Evolutionary conservation across 1,284 basidiomycete genomes (phyloP), one percentile per base, ranked within the genome.

Genomic region (Stygiomarasmius scandens): DNA sequence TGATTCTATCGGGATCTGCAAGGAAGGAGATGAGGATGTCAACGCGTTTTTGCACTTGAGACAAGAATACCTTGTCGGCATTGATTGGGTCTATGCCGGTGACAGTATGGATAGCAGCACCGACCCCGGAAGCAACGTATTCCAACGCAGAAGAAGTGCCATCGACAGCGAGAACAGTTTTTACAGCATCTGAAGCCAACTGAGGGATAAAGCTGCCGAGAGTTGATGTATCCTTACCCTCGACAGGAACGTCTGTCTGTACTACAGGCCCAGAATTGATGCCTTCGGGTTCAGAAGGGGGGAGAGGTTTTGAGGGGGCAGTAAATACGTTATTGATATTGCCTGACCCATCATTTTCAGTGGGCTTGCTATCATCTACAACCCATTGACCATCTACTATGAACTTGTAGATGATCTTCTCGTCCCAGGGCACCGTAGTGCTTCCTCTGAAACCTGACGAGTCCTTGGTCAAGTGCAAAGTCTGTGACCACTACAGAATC

Each of bases 301-400:
- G 36, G 32, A 38, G 58, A 5, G 81, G 83, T 60, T 82, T 83
- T 54, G 80, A 74, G 2, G 85, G 86, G 0, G 89, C 79, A 47
- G 74, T 74, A 65, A 88, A 85, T 54, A 90, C 74, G 66, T 93
- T 92, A 71, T 93, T 93, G 22, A 86, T 68, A 69, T 87, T 89
- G 29, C 89, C 89, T 29, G 75, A 71, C 23, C 71, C 69, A 64
- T 92, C 90, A 1, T 70, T 65, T 68, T 89, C 87, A 53, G 83
- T 86, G 5, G 87, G 85, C 60, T 78, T 77, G 59, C 79, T 77
- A 45, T 80, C 75, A 53, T 79, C 77, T 48, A 81, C 80, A 38
- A 74, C 66, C 90, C 90, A 93, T 57, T 71, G 67, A 29, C 87
- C 89, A 66, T 93, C 91, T 54, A 93, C 89, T 68, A 92, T 76